These are phyloP conservation scores for Ramalina peruviana DNA, from an alignment of 495 filamentous ascomycete species.

Conservation along the genomic window DNA sequence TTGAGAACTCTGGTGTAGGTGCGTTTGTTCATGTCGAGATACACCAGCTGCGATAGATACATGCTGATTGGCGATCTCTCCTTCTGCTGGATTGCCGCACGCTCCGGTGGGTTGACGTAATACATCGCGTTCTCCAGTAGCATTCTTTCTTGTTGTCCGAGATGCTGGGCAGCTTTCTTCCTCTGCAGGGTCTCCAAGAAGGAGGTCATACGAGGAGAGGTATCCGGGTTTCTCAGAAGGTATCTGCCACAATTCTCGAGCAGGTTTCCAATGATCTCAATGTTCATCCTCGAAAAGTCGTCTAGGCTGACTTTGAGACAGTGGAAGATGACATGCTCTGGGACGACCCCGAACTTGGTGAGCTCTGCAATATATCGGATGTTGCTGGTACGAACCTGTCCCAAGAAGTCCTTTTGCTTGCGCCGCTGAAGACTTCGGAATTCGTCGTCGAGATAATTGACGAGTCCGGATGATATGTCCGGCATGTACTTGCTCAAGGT, in stretches of 20 bases:
- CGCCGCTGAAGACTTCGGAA: slow-evolving; percentile 96
- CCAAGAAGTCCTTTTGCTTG: slow-evolving; percentile 94
- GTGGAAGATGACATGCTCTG: slow-evolving; percentile 97
- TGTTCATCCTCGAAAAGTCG: slow-evolving; percentile 96
- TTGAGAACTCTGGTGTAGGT: slow-evolving; percentile 88
- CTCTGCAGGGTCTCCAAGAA: slow-evolving; percentile 91
- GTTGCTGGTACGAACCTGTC: slow-evolving; percentile 86
- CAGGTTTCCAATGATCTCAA: slow-evolving; percentile 95
- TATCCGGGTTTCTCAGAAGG: slow-evolving; percentile 84
- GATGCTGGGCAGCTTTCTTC: slow-evolving; percentile 90
- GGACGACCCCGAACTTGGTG: slow-evolving; percentile 96
- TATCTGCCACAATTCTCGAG: slow-evolving; percentile 96
- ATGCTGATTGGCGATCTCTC: slow-evolving; percentile 86
- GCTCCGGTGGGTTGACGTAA: slow-evolving; percentile 88
- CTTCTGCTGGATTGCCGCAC: slow-evolving; percentile 90
- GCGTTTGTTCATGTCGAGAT: slow-evolving; percentile 82
- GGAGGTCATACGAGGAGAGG: slow-evolving; percentile 77
- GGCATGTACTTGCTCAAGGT: slow-evolving; percentile 89
- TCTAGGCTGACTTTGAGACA: slow-evolving; percentile 95
- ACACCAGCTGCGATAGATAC: slow-evolving; percentile 83
- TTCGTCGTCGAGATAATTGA: slow-evolving; percentile 88
- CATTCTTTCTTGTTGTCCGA: slow-evolving; percentile 94
- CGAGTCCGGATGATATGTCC: slow-evolving; percentile 82
- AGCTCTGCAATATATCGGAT: slow-evolving; percentile 93
- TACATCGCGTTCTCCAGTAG: slow-evolving; percentile 97